Base-by-base conservation (phyloP, 495 filamentous ascomycete genomes). In the Penicillium nucicola region DNA sequence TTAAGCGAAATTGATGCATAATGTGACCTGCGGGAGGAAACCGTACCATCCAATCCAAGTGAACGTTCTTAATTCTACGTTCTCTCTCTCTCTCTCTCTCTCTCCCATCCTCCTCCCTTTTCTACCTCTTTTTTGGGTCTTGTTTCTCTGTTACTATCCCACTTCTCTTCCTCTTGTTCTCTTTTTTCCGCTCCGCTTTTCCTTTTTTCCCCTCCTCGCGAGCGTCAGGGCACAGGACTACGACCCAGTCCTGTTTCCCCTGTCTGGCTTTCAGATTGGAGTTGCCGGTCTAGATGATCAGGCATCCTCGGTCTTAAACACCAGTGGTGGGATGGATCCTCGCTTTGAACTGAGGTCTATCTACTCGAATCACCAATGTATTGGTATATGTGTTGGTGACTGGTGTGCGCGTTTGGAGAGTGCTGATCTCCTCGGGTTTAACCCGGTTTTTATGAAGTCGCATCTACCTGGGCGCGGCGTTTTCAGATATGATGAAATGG, bases 401-500 rank as follows among this genome's bases (percentile, higher is more conserved):
- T 31, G 28, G 14, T 32, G 28, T 20, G 25, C 53, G 49, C 40
- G 48, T 45, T 34, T 22, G 37, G 54, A 37, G 39, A 41, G 47
- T 47, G 17, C 12, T 28, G 22, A 34, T 48, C 48, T 35, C 54
- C 60, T 45, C 50, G 52, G 47, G 25, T 6, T 23, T 9, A 8
- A 28, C 25, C 25, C 25, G 25, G 25, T 28, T 28, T 53, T 64
- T 54, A 68, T 51, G 65, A 68, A 66, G 60, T 60, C 59, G 61
- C 61, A 60, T 65, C 61, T 58, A 52, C 41, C 46, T 53, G 48
- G 52, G 48, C 50, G 58, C 65, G 61, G 63, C 58, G 58, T 67
- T 61, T 60, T 56, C 53, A 66, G 60, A 67, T 57, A 70, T 65
- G 67, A 70, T 60, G 60, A 64, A 67, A 66, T 70, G 65, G 62